phyloP scores from a whole-genome alignment of 1,284 basidiomycete species.

The Malassezia vespertilionis region DNA sequence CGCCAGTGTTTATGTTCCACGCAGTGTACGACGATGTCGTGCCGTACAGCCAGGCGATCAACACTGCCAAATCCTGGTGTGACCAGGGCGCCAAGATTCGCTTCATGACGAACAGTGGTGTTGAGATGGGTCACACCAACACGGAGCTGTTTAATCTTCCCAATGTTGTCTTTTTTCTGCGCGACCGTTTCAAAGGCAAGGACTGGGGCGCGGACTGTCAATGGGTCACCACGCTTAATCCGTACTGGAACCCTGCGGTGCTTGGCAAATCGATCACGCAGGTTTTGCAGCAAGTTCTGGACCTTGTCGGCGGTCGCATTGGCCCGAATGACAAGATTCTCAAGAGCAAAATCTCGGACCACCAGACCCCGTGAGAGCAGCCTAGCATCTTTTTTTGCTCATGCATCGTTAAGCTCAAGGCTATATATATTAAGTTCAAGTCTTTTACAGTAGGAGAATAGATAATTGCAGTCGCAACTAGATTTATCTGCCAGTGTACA shows the following conservation, averaged over 20 bases:
- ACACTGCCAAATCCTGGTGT: conserved; percentile 12
- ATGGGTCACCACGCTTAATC: neutral
- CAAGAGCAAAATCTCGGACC: conserved; percentile 1
- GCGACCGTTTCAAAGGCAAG: conserved; percentile 12
- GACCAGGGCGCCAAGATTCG: conserved; percentile 8
- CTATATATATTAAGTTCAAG: neutral
- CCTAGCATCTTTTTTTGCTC: no score
- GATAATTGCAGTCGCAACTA: no score
- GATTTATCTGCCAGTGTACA: no score
- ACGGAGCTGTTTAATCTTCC: conserved; percentile 12
- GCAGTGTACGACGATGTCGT: conserved; percentile 32
- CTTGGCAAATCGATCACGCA: neutral
- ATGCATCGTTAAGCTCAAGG: neutral
- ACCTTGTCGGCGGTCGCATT: conserved; percentile 13
- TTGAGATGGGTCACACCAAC: conserved; percentile 7
- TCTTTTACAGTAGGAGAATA: neutral
- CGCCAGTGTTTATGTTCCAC: conserved; percentile 34
- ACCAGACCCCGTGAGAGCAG: conserved; percentile 3
- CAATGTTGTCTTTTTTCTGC: conserved; percentile 12
- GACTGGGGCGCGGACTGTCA: conserved; percentile 2
- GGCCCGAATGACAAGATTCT: conserved; percentile 10
- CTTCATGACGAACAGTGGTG: conserved; percentile 5
- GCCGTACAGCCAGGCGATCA: conserved; percentile 22
- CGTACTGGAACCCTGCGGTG: neutral
- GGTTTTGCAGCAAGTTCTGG: conserved; percentile 5